Conservation (phyloP, 164 flowering plant species). For the Vitis rotundifolia region DNA sequence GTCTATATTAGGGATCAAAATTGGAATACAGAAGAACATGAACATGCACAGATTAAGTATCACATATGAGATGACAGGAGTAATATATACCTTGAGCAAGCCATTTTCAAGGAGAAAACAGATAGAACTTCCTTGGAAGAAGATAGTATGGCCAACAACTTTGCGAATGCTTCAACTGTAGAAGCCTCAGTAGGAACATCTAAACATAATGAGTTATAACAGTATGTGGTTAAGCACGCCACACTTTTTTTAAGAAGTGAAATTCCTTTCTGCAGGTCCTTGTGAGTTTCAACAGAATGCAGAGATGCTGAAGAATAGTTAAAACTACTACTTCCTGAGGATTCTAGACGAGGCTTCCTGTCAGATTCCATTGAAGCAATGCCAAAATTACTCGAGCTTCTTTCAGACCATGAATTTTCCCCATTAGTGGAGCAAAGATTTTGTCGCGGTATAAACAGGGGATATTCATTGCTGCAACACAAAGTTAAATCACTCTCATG, state of each 20-base stretch:
- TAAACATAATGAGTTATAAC: slow-evolving; percentile 70
- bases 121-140: slow-evolving; percentile 87
- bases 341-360: slow-evolving; percentile 61
- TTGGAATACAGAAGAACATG: background rate
- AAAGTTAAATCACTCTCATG: slow-evolving; percentile 11
- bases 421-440: slow-evolving; percentile 70
- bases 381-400: slow-evolving; percentile 87
- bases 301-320: slow-evolving; percentile 79
- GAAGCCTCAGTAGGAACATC: slow-evolving; percentile 83
- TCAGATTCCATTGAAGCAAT: slow-evolving; percentile 91
- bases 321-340: slow-evolving; percentile 70
- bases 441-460: slow-evolving; percentile 93
- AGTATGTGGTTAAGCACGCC: slow-evolving; percentile 88
- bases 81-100: slow-evolving; percentile 67
- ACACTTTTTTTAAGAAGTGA: slow-evolving; percentile 96
- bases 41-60: background rate
- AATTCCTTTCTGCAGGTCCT: slow-evolving; percentile 95
- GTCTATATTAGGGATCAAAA: background rate
- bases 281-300: slow-evolving; percentile 81
- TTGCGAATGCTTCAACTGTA: slow-evolving; percentile 94
- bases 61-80: background rate
- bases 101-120: slow-evolving; percentile 65
- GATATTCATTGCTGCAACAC: slow-evolving; percentile 85
- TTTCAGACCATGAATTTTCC: slow-evolving; percentile 90
- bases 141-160: slow-evolving; percentile 73